Base-by-base conservation (phyloP, 345 rosid genomes). In the Atalantia buxifolia region DNA sequence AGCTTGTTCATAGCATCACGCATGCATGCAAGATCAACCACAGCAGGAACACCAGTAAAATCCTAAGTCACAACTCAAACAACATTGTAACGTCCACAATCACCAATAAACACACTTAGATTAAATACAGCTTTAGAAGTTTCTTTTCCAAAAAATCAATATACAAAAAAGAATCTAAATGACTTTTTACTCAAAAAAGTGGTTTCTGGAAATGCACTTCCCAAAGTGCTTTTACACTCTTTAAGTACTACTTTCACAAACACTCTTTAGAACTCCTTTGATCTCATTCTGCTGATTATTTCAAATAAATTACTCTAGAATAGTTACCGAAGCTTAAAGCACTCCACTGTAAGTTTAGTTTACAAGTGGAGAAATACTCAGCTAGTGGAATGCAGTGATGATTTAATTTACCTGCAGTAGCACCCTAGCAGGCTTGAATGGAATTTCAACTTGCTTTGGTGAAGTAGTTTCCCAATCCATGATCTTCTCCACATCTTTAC, bases 1-100 rank as follows among this genome's bases (percentile, higher is more conserved):
- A 92, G 93, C 56, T 69, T 86, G 81, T 90, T 92, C 93, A 92
- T 92, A 5, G 96, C 93, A 84, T 92, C 93, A 35, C 96, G 88
- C 96, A 92, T 92, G 81, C 96, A 90, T 28, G 96, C 96, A 53
- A 92, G 92, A 79, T 92, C 96, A 78, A 92, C 96, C 81, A 92
- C 93, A 82, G 96, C 96, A 69, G 96, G 96, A 50, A 92, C 96
- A 62, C 96, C 96, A 80, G 96, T 92, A 71, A 89, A 87, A 83
- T 92, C 93, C 96, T 92, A 83, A 69, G 33, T 61, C 24, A 33
- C 64, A 66, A 59, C 68, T 1, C 27, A 76, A 76, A 35, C 56
- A 62, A 7, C 38, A 81, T 50, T 48, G 56, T 36, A 75, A 45
- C 35, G 72, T 45, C 36, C 77, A 13, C 30, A 66, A 13, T 48